These are phyloP conservation scores for Colletotrichum eremochloae DNA, from an alignment of 2,329 filamentous ascomycete species.

Conservation along the genomic window DNA sequence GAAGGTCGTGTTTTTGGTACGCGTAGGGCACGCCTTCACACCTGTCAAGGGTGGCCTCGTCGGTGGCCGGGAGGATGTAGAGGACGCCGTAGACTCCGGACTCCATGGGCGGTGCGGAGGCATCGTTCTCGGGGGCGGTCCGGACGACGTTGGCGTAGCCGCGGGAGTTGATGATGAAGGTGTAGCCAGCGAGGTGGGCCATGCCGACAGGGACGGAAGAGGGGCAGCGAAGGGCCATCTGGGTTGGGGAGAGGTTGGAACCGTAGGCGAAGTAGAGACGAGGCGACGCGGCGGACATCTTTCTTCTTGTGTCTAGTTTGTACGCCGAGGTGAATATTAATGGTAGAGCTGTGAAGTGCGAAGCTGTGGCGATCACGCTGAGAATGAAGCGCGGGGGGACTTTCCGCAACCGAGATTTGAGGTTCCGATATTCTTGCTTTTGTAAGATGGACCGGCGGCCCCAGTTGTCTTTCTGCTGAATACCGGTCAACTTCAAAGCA, in stretches of 20 bases:
- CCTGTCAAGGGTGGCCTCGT: conserved; percentile 66
- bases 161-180: conserved; percentile 75
- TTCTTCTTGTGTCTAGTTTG: not conserved
- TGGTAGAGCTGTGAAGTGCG: not conserved
- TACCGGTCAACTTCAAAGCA: not conserved
- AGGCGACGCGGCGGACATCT: not conserved
- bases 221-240: conserved; percentile 76
- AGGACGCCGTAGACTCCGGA: conserved; percentile 69
- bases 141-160: conserved; percentile 77
- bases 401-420: not conserved
- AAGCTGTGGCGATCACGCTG: not conserved
- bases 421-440: not conserved
- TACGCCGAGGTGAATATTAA: not conserved
- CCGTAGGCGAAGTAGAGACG: conserved; percentile 78
- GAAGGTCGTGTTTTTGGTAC: conserved; percentile 68
- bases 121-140: conserved; percentile 22
- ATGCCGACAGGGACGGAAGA: conserved; percentile 67
- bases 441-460: not conserved
- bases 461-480: not conserved
- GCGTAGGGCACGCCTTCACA: conserved; percentile 74
- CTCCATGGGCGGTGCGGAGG: not conserved
- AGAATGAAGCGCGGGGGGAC: too few relatives aligned
- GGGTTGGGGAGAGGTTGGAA: conserved; percentile 74
- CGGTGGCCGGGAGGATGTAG: conserved; percentile 63
- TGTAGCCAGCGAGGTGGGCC: conserved; percentile 67